These are phyloP conservation scores for Calonectria pteridis DNA, from an alignment of 2,329 filamentous ascomycete genomes.

Conservation along the genomic window DNA sequence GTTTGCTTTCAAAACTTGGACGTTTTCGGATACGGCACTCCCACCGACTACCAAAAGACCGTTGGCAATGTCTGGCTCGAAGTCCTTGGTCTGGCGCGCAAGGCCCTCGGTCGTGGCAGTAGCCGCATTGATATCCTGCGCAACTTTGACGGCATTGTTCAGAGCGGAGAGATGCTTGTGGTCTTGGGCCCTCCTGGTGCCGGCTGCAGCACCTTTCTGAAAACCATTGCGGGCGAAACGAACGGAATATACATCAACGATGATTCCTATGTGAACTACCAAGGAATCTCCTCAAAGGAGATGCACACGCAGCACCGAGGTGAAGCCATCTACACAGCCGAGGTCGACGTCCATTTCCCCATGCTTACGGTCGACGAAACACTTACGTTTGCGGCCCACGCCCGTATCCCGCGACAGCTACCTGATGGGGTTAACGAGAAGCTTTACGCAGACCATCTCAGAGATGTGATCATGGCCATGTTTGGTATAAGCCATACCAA, in stretches of 20 bases:
- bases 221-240: constrained; percentile 85
- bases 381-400: constrained; percentile 80
- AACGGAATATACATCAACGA: constrained; percentile 82
- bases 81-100: constrained; percentile 28
- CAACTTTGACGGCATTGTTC: constrained; percentile 75
- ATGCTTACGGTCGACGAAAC: constrained; percentile 83
- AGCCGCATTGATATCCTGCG: constrained; percentile 75
- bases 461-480: constrained; percentile 81
- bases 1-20: constrained; percentile 61
- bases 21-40: constrained; percentile 58
- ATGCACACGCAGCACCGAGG: constrained; percentile 85
- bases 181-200: constrained; percentile 78
- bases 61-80: constrained; percentile 52
- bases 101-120: constrained; percentile 15
- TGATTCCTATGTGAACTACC: constrained; percentile 82
- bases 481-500: constrained; percentile 80
- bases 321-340: constrained; percentile 88
- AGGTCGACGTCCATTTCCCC: constrained; percentile 86
- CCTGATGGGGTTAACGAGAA: constrained; percentile 68
- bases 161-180: constrained; percentile 80
- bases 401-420: constrained; percentile 72
- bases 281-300: constrained; percentile 68
- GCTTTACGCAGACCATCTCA: constrained; percentile 71
- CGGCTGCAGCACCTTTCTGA: constrained; percentile 88
- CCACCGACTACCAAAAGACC: constrained; percentile 62